Evolutionary conservation across 768 basidiomycete species (phyloP).

Genomic region (Calocybe indica): DNA sequence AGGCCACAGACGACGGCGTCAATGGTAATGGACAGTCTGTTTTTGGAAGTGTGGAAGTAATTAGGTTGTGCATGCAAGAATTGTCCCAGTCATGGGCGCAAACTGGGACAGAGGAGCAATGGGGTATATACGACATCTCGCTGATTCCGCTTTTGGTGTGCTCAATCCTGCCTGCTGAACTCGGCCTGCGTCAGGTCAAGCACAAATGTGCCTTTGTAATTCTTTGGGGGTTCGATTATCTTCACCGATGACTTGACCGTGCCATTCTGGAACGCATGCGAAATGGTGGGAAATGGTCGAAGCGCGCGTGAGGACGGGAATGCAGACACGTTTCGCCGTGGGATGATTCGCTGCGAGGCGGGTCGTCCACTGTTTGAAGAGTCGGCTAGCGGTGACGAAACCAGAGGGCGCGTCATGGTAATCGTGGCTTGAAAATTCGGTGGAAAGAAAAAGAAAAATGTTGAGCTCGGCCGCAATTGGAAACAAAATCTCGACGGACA

Average conservation of each 20-base stretch:
- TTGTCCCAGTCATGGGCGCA: too few relatives aligned
- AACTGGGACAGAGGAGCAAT: too few relatives aligned
- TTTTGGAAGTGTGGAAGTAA: too few relatives aligned
- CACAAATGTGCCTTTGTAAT: slow-evolving; percentile 63
- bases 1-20: slow-evolving; percentile 2
- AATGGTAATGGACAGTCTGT: too few relatives aligned
- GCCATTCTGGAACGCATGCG: slow-evolving; percentile 31
- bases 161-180: slow-evolving; percentile 56
- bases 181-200: slow-evolving; percentile 82
- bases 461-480: slow-evolving; percentile 3
- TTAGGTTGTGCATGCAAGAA: too few relatives aligned
- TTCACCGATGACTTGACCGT: slow-evolving; percentile 46
- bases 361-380: slow-evolving; percentile 23
- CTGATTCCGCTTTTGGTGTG: too few relatives aligned
- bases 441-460: not conserved
- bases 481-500: slow-evolving; percentile 7
- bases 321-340: slow-evolving; percentile 36
- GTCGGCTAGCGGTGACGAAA: slow-evolving; percentile 61
- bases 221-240: slow-evolving; percentile 74
- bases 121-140: too few relatives aligned
- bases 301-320: slow-evolving; percentile 74
- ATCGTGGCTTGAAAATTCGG: slow-evolving; percentile 28
- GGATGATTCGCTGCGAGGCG: slow-evolving; percentile 23
- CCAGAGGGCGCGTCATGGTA: slow-evolving; percentile 42
- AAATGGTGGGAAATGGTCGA: slow-evolving; percentile 70